phyloP scores from a whole-genome alignment of 1,139 yeast genomes.

The Candida frijolesensis region DNA sequence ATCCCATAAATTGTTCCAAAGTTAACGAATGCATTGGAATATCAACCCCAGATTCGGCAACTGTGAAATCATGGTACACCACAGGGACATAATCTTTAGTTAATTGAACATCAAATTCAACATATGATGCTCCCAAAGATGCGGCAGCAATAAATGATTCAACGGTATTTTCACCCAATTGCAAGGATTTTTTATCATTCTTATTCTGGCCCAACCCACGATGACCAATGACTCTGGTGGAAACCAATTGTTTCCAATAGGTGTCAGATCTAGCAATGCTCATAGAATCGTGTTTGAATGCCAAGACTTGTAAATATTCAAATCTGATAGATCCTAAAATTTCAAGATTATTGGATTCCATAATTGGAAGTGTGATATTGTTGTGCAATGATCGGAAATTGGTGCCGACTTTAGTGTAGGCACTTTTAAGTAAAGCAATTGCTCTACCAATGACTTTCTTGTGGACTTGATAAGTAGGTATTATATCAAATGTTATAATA shows the following conservation, averaged over 20 bases:
- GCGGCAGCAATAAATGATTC: constrained; percentile 97
- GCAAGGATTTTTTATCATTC: constrained; percentile 72
- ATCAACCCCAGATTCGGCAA: constrained; percentile 95
- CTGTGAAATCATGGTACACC: constrained; percentile 91
- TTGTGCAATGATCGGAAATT: constrained; percentile 70
- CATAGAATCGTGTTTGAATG: constrained; percentile 76
- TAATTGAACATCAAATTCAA: constrained; percentile 94
- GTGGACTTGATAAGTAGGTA: constrained; percentile 77
- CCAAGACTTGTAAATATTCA: constrained; percentile 70
- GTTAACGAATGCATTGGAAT: constrained; percentile 95
- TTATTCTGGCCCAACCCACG: constrained; percentile 92
- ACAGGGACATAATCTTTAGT: constrained; percentile 95
- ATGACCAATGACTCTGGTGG: constrained; percentile 94
- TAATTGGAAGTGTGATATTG: constrained; percentile 72
- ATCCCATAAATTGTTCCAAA: constrained; percentile 80
- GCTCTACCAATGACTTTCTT: constrained; percentile 78
- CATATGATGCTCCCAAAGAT: constrained; percentile 87
- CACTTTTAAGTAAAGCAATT: constrained; percentile 69
- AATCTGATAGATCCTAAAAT: constrained; percentile 77
- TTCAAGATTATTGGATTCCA: constrained; percentile 71
- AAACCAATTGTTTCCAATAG: constrained; percentile 88
- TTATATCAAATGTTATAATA: constrained; percentile 78
- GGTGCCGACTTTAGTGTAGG: constrained; percentile 70
- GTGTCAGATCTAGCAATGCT: constrained; percentile 72
- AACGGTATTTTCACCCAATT: constrained; percentile 93